phyloP scores from a whole-genome alignment of 1,284 basidiomycete genomes.

The Kalmanozyma brasiliensis region DNA sequence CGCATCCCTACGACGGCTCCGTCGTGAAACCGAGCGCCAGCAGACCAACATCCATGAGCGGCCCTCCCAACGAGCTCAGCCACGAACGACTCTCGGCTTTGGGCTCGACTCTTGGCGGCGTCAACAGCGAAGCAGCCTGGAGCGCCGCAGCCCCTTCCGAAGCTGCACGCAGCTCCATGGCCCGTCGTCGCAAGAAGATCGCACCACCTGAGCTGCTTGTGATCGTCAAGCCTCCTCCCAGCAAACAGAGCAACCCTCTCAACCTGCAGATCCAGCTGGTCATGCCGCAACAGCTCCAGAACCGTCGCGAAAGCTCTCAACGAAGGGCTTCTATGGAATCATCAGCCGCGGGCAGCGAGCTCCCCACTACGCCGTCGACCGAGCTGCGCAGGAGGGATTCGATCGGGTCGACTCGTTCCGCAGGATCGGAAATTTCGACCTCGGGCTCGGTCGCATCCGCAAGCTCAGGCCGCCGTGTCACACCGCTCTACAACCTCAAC shows the following conservation, averaged over 20 bases:
- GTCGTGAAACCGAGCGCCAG: conserved; percentile 14
- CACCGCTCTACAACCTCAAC: conserved; percentile 91
- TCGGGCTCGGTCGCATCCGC: conserved; percentile 35
- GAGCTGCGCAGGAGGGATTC: conserved; percentile 48
- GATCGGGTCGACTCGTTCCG: conserved; percentile 42
- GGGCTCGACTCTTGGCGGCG: conserved; percentile 40
- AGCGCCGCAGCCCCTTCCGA: conserved; percentile 20
- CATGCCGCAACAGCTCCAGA: conserved; percentile 40
- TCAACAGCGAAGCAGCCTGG: conserved; percentile 45
- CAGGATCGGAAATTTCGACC: conserved; percentile 32
- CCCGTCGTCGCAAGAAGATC: conserved; percentile 32
- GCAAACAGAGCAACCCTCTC: conserved; percentile 83
- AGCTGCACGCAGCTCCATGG: conserved; percentile 16
- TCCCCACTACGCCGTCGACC: conserved; percentile 4
- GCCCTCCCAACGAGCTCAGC: conserved; percentile 13
- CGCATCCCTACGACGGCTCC: conserved; percentile 1
- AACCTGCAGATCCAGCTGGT: conserved; percentile 94
- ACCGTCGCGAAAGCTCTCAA: conserved; percentile 20
- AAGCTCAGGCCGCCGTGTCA: conserved; percentile 75
- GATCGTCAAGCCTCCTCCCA: conserved; percentile 78
- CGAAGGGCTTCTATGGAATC: conserved; percentile 38
- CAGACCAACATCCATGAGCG: conserved; percentile 20
- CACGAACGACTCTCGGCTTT: conserved; percentile 20
- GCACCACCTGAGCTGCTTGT: conserved; percentile 62
- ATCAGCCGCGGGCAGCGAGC: conserved; percentile 14